Evolutionary conservation across 495 filamentous ascomycete genomes (phyloP).

Genomic region (Pyrenula massariospora): DNA sequence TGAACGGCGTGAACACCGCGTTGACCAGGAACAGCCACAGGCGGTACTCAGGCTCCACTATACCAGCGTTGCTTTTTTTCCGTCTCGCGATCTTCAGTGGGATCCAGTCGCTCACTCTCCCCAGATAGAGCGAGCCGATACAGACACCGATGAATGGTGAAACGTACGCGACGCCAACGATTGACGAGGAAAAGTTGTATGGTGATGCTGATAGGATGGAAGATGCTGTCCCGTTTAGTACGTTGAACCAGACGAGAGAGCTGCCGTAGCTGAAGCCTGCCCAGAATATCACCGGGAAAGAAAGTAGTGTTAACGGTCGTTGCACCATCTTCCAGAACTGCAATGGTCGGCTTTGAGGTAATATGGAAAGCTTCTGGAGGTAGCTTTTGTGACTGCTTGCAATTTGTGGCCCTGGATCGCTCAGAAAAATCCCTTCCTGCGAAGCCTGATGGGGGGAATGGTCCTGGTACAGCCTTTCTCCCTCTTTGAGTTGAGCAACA

Average conservation of each 20-base stretch:
- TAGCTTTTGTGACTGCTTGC: constrained; percentile 18
- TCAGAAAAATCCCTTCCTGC: not conserved
- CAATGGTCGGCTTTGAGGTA: constrained; percentile 32
- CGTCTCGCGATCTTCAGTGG: constrained; percentile 44
- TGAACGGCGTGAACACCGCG: constrained; percentile 40
- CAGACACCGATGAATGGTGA: constrained; percentile 44
- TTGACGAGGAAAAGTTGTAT: constrained; percentile 46
- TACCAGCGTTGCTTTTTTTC: constrained; percentile 32
- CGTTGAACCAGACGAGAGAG: constrained; percentile 55
- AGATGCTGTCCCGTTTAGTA: constrained; percentile 53
- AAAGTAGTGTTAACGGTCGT: constrained; percentile 24
- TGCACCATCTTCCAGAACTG: constrained; percentile 16
- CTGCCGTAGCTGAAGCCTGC: constrained; percentile 56
- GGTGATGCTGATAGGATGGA: constrained; percentile 43
- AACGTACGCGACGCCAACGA: constrained; percentile 52
- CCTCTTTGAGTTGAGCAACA: constrained; percentile 15
- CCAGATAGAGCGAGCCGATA: constrained; percentile 36
- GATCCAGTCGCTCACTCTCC: constrained; percentile 47
- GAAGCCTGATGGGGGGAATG: not conserved
- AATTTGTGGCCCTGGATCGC: not conserved
- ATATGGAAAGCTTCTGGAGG: constrained; percentile 39
- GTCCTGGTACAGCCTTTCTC: not conserved
- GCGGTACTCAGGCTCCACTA: constrained; percentile 51
- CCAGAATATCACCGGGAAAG: constrained; percentile 55
- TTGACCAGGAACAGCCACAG: constrained; percentile 50